Evolutionary conservation across 768 basidiomycete species (phyloP).

Genomic region (Tephrocybe sp.): DNA sequence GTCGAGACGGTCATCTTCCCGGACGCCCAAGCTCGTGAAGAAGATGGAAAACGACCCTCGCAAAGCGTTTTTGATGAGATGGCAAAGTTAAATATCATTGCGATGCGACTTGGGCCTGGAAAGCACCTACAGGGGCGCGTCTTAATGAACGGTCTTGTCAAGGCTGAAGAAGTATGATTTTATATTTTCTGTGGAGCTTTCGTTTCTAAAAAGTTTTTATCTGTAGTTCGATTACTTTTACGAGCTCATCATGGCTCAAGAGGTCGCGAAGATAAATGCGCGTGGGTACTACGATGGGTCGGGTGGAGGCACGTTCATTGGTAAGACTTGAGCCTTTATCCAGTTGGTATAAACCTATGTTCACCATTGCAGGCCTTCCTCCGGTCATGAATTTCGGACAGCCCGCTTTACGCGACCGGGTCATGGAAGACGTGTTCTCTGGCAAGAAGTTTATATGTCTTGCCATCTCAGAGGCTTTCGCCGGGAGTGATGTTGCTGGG

Average conservation of each 20-base stretch:
- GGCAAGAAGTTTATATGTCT: constrained; percentile 75
- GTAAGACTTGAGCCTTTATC: constrained; percentile 12
- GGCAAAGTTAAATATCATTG: constrained; percentile 40
- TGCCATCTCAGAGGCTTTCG: constrained; percentile 89
- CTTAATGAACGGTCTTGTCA: constrained; percentile 72
- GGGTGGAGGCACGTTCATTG: constrained; percentile 44
- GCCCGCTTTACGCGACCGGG: constrained; percentile 58
- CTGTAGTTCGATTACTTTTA: constrained; percentile 81
- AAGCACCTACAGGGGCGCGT: constrained; percentile 76
- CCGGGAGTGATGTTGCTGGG: constrained; percentile 74
- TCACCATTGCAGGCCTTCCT: constrained; percentile 49
- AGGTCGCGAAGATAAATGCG: constrained; percentile 67
- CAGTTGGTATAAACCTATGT: neutral
- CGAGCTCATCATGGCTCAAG: constrained; percentile 72
- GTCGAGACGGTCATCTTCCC: constrained; percentile 67
- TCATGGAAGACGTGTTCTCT: constrained; percentile 56
- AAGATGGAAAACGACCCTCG: constrained; percentile 78
- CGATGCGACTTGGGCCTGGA: constrained; percentile 89
- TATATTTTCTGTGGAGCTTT: neutral
- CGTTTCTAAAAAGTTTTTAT: neutral
- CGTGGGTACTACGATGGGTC: constrained; percentile 80
- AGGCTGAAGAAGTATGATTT: constrained; percentile 64
- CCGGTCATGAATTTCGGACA: constrained; percentile 80
- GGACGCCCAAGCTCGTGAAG: constrained; percentile 64
- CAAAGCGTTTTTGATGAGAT: constrained; percentile 72